Evolutionary conservation across 345 rosid genomes (phyloP).

Genomic region (Angophora floribunda): DNA sequence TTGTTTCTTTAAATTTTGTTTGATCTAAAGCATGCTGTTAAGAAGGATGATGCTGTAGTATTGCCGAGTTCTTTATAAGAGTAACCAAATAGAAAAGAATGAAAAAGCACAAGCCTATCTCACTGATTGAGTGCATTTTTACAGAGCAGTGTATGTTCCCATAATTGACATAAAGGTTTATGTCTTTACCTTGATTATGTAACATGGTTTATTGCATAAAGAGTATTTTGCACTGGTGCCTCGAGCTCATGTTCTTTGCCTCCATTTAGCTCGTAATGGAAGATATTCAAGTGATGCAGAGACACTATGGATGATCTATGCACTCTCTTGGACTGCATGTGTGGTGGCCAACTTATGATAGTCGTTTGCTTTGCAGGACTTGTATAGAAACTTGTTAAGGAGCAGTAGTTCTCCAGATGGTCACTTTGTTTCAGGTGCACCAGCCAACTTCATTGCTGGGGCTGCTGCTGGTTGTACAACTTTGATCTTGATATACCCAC

Average conservation of each 20-base stretch:
- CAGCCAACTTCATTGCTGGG: slow-evolving; percentile 87
- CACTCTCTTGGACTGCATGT: neutral
- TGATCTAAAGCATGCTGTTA: neutral
- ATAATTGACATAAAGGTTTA: neutral
- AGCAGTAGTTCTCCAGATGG: slow-evolving; percentile 35
- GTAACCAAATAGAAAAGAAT: neutral
- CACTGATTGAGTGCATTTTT: neutral
- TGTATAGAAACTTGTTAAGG: slow-evolving; percentile 61
- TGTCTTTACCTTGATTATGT: neutral
- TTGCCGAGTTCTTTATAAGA: neutral
- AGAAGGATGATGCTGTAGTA: neutral
- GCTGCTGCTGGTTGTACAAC: slow-evolving; percentile 92
- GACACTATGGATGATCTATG: neutral
- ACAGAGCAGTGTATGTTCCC: neutral
- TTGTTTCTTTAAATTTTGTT: neutral
- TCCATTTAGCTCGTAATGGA: neutral
- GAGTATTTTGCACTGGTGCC: neutral
- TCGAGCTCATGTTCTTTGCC: neutral
- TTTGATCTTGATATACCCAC: slow-evolving; percentile 73
- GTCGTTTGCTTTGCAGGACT: slow-evolving; percentile 35
- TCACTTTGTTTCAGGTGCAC: slow-evolving; percentile 47
- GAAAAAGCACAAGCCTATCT: neutral
- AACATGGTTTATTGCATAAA: neutral
- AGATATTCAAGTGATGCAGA: neutral
- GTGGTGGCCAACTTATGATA: neutral